A percentile compares a stretch with the other conserved stretches of the same genome.
These are phyloP conservation scores for Catharanthus roseus DNA, from an alignment of 257 asterid species.

Conservation along the genomic window DNA sequence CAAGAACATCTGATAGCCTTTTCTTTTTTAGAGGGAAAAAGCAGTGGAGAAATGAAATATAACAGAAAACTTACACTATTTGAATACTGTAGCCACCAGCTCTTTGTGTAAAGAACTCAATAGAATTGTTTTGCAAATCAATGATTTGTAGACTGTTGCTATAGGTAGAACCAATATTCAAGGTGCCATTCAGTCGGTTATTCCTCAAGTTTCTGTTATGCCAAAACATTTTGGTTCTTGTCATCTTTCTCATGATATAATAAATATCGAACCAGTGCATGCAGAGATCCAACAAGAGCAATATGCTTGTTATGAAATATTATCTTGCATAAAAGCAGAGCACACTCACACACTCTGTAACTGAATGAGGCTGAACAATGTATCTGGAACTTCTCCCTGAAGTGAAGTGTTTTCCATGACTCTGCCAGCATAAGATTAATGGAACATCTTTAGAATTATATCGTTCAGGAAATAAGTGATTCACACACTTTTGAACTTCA, in stretches of 20 bases:
- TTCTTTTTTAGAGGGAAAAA: neutral
- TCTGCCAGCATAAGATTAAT: constrained; percentile 7
- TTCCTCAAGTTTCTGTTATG: constrained; percentile 20
- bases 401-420: constrained; percentile 23
- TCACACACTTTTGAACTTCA: neutral
- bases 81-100: constrained; percentile 7
- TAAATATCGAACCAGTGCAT: neutral
- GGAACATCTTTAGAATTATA: neutral
- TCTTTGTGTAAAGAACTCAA: constrained; percentile 10
- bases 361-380: constrained; percentile 24
- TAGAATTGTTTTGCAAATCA: constrained; percentile 29
- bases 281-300: neutral
- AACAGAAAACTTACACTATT: constrained; percentile 22
- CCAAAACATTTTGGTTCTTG: neutral
- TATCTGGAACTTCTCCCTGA: constrained; percentile 21
- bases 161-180: constrained; percentile 21
- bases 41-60: neutral
- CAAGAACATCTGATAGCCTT: neutral
- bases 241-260: constrained; percentile 7
- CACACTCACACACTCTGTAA: constrained; percentile 27
- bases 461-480: neutral
- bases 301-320: neutral
- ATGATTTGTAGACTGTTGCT: constrained; percentile 16
- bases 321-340: neutral
- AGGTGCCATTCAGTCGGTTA: constrained; percentile 24